phyloP scores from a whole-genome alignment of 2,329 filamentous ascomycete species.

The Aspergillus quadricinctus region DNA sequence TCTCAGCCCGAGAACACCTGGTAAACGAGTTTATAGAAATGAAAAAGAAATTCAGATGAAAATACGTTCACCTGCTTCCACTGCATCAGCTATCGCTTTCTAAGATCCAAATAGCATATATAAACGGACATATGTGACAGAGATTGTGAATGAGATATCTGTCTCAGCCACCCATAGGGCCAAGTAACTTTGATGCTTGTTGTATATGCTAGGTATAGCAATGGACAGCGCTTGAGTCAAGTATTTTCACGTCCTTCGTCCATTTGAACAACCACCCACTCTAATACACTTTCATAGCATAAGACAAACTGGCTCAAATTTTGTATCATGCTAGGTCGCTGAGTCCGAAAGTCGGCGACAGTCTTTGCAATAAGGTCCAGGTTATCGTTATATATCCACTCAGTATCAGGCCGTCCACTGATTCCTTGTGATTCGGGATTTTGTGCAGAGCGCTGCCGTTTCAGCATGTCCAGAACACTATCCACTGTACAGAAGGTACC shows the following conservation, averaged over 20 bases:
- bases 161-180: not conserved
- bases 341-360: constrained; percentile 83
- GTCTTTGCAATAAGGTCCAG: constrained; percentile 79
- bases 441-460: constrained; percentile 62
- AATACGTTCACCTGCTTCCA: not conserved
- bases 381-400: constrained; percentile 66
- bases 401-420: constrained; percentile 33
- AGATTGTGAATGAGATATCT: not conserved
- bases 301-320: constrained; percentile 89
- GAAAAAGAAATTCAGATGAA: not conserved
- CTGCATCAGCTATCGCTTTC: not conserved
- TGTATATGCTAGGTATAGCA: not conserved
- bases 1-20: not conserved
- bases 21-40: not conserved
- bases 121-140: not conserved
- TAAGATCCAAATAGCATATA: not conserved
- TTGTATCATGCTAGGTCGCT: constrained; percentile 95
- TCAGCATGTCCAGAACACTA: constrained; percentile 92
- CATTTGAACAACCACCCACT: constrained; percentile 62
- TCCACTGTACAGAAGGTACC: constrained; percentile 97
- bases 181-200: not conserved
- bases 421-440: constrained; percentile 14
- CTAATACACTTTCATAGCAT: constrained; percentile 90
- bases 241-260: constrained; percentile 7
- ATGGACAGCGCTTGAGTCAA: not conserved